Conservation (phyloP, 768 basidiomycete species). For the Boletus tomentosulus region DNA sequence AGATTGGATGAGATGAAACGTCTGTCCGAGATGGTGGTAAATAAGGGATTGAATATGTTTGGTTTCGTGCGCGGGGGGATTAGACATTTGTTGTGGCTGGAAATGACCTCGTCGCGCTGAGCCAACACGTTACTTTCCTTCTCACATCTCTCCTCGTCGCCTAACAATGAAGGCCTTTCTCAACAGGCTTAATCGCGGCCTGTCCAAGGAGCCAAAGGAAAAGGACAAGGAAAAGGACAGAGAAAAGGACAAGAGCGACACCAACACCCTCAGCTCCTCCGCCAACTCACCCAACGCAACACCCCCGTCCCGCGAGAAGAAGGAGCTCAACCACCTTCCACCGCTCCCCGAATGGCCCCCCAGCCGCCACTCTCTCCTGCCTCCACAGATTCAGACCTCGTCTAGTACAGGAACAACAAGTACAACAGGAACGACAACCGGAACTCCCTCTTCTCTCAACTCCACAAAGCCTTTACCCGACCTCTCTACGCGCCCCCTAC, state of each 20-base stretch:
- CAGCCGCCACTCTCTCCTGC: conserved; percentile 20
- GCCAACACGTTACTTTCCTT: conserved; percentile 7
- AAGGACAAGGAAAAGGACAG: conserved; percentile 49
- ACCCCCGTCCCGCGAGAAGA: conserved; percentile 49
- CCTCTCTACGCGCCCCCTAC: conserved; percentile 46
- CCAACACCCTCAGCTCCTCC: conserved; percentile 29
- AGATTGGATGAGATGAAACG: conserved; percentile 52
- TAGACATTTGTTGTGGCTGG: conserved; percentile 3
- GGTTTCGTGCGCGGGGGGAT: conserved; percentile 52
- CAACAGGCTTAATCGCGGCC: conserved; percentile 65
- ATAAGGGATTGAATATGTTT: conserved; percentile 55
- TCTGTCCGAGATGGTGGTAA: conserved; percentile 35
- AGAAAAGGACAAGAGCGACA: conserved; percentile 27
- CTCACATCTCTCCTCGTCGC: conserved; percentile 3
- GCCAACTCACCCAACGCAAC: conserved; percentile 22
- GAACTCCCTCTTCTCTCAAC: conserved; percentile 44
- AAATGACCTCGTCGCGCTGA: conserved; percentile 14
- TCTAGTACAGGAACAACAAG: conserved; percentile 25
- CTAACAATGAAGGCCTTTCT: conserved; percentile 80
- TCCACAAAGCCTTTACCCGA: conserved; percentile 74
- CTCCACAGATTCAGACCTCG: conserved; percentile 28
- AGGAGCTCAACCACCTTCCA: conserved; percentile 47
- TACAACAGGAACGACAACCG: conserved; percentile 31
- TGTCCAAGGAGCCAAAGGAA: conserved; percentile 48
- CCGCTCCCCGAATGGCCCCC: conserved; percentile 64